Evolutionary conservation across 352 stramenopile species (phyloP), one percentile per base, ranked within the genome.

Genomic region (Phytophthora citricola): DNA sequence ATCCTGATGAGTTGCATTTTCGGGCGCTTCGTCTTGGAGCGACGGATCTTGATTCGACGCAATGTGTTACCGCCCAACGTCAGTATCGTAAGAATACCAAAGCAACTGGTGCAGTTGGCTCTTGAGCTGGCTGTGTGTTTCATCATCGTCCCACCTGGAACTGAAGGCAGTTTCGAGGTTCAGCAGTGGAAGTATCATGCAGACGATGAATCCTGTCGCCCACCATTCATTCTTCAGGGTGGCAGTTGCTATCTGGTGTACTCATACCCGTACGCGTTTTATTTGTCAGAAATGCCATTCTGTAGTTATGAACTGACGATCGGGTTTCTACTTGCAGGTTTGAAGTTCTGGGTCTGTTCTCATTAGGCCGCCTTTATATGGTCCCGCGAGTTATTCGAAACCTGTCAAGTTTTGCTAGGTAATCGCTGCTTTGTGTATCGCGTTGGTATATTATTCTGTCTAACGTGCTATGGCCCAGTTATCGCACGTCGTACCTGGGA

Each of bases 341-440:
- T 57, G 82, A 94, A 60, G 69, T 90, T 10, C 53, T 94, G 15
- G 83, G 83, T 0, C 75, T 94, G 54, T 60, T 94, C 22, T 80
- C 78, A 12, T 29, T 94, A 39, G 67, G 91, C 10, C 79, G 85
- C 3, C 56, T 94, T n/a, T 94, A 92, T 51, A 92, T 91, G 85
- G 57, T 91, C 2, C 85, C 83, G 29, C 80, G 85, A 26, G 61
- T 92, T 11, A 80, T 94, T 48, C 81, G 87, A 56, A 94, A 92
- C 27, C 47, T 91, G 40, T 94, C 85, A 9, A 80, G 88, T 51
- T 91, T 92, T 53, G 79, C 80, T 49, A 91, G 79, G 85, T 93
- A 76, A 20, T 27, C 11, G 31, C n/a, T 4, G 38, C 31, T 60
- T 36, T 15, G 15, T 66, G 20, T 29, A n/a, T 20, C 14, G 5